These are phyloP conservation scores for Yamadazyma philogaea DNA, from an alignment of 805 yeast genomes.

Conservation along the genomic window DNA sequence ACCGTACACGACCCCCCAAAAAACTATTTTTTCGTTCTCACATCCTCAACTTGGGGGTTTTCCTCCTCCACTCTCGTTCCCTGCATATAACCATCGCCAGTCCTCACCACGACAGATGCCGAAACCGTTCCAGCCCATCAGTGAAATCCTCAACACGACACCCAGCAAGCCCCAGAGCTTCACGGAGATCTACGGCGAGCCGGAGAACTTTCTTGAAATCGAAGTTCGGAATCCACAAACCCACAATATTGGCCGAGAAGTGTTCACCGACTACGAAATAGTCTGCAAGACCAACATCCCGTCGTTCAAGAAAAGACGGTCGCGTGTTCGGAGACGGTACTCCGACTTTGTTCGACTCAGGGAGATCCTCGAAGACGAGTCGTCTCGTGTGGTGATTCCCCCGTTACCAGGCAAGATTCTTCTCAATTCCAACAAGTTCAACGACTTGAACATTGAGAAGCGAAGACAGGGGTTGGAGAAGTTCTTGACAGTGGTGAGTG, in stretches of 20 bases:
- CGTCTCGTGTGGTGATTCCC: slow-evolving; percentile 79
- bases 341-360: slow-evolving; percentile 85
- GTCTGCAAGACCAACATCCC: slow-evolving; percentile 90
- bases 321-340: slow-evolving; percentile 79
- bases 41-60: background rate
- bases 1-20: no score
- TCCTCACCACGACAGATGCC: slow-evolving; percentile 15
- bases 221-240: slow-evolving; percentile 80
- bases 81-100: background rate
- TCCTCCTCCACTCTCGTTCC: background rate
- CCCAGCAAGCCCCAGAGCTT: slow-evolving; percentile 52
- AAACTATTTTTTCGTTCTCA: no score
- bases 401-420: slow-evolving; percentile 86
- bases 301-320: slow-evolving; percentile 61
- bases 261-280: slow-evolving; percentile 91
- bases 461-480: slow-evolving; percentile 80
- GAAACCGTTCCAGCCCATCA: slow-evolving; percentile 42
- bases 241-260: slow-evolving; percentile 59
- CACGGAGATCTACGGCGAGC: slow-evolving; percentile 86
- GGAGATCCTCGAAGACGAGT: slow-evolving; percentile 69
- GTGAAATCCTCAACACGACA: slow-evolving; percentile 33
- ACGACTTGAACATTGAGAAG: slow-evolving; percentile 77
- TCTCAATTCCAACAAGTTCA: slow-evolving; percentile 63
- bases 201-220: slow-evolving; percentile 89
- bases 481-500: slow-evolving; percentile 75